Base-by-base conservation (phyloP, 306 rosid genomes). In the Parietaria judaica region DNA sequence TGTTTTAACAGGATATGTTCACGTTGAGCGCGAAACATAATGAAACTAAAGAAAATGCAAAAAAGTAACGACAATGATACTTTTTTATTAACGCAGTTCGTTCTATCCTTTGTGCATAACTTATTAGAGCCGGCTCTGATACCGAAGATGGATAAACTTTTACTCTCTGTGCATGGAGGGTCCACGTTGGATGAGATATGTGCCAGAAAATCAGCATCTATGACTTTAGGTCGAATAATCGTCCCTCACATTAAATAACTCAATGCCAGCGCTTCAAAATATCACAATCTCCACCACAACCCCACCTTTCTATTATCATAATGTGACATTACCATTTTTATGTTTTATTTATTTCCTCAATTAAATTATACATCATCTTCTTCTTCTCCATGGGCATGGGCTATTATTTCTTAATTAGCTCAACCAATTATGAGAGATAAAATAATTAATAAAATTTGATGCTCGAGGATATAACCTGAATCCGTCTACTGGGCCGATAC, bases 131-230 rank as follows among this genome's bases (percentile, higher is more conserved):
- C 31, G 31, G 31, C 31, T 23, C 31, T 23, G 31, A 0, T 23
- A 23, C 31, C 31, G 2, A 23, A 23, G 2, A 23, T 23, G 2
- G 31, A 23, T 23, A 1, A 23, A 23, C 1, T 23, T 23, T 23
- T 23, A 23, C 31, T 23, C 31, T 23, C 31, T 23, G 73, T 66
- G 58, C 74, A 76, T 74, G 80, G 72, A 68, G 67, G 76, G 78
- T 74, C 80, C 75, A 45, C 80, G 54, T 23, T 64, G 64, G 43
- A 73, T 72, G 66, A 78, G 55, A 66, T 14, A 51, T 14, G 35
- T 68, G 84, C 77, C 74, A 80, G 72, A 73, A 74, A 78, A 75
- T 71, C 79, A 78, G 75, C 81, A 80, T 74, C 78, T 51, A 70
- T 74, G 71, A 58, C 76, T 70, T 67, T 72, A 67, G 79, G 51